Evolutionary conservation across 2,329 filamentous ascomycete species (phyloP).

Genomic region (Monosporascus sp.): DNA sequence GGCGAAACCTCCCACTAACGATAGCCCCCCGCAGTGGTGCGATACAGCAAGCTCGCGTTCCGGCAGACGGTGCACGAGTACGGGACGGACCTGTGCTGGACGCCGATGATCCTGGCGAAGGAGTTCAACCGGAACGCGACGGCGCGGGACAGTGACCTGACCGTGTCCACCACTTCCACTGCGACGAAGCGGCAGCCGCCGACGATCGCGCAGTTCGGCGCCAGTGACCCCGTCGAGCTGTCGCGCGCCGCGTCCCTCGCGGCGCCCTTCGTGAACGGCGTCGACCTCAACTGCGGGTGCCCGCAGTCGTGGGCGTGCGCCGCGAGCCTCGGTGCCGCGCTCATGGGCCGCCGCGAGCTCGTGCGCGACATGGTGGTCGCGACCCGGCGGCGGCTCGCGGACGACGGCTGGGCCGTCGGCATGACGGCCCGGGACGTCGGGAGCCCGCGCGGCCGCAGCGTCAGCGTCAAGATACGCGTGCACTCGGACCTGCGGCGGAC

Average conservation of each 20-base stretch:
- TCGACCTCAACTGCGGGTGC: slow-evolving; percentile 69
- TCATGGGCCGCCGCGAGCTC: slow-evolving; percentile 60
- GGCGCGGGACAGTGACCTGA: slow-evolving; percentile 61
- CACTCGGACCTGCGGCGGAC: slow-evolving; percentile 58
- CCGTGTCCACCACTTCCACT: slow-evolving; percentile 43
- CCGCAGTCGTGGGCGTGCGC: slow-evolving; percentile 69
- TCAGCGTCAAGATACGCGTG: slow-evolving; percentile 67
- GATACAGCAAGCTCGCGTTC: slow-evolving; percentile 52
- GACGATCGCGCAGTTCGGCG: slow-evolving; percentile 64
- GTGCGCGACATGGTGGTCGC: slow-evolving; percentile 61
- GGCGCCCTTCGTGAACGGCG: slow-evolving; percentile 56
- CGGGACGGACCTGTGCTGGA: slow-evolving; percentile 63
- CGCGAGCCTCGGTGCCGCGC: slow-evolving; percentile 61
- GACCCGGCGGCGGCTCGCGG: slow-evolving; percentile 45
- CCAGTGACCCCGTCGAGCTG: slow-evolving; percentile 56
- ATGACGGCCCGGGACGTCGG: slow-evolving; percentile 35
- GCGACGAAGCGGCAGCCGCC: slow-evolving; percentile 38
- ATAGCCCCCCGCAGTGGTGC: slow-evolving; percentile 14
- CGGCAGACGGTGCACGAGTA: slow-evolving; percentile 61
- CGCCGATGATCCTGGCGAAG: slow-evolving; percentile 66
- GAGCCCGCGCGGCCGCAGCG: slow-evolving; percentile 45
- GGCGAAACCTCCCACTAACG: slow-evolving; percentile 8
- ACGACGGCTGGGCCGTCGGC: slow-evolving; percentile 49
- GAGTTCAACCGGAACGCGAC: slow-evolving; percentile 59
- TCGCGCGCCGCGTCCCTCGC: slow-evolving; percentile 57